A percentile compares a stretch with the other conserved stretches of the same genome.
Evolutionary conservation across 2,329 filamentous ascomycete species (phyloP).

Genomic region (Dactylellina leptospora): DNA sequence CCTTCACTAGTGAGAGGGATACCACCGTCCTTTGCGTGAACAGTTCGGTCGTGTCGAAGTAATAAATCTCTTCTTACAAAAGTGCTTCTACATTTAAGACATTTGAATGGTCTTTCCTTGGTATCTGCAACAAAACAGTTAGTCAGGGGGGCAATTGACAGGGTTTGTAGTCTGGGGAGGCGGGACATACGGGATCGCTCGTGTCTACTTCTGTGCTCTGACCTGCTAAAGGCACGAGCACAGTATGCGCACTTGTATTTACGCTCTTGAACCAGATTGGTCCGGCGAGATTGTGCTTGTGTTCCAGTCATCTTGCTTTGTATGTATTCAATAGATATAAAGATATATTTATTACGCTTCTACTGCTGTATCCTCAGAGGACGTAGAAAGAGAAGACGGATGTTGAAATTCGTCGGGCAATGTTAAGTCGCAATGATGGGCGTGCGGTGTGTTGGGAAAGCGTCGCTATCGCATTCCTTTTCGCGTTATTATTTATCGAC

Average conservation of each 20-base stretch:
- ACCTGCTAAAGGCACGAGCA: slow-evolving; percentile 94
- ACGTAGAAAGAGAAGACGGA: slow-evolving; percentile 50
- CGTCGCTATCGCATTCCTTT: slow-evolving; percentile 54
- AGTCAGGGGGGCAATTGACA: background rate
- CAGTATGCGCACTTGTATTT: slow-evolving; percentile 99
- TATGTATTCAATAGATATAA: slow-evolving; percentile 24
- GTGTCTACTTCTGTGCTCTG: slow-evolving; percentile 95
- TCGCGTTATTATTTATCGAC: slow-evolving; percentile 58
- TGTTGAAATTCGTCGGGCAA: slow-evolving; percentile 57
- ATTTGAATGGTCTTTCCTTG: slow-evolving; percentile 98
- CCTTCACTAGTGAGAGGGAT: slow-evolving; percentile 92
- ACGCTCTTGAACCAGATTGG: slow-evolving; percentile 76
- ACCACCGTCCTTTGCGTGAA: slow-evolving; percentile 97
- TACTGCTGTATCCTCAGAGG: slow-evolving; percentile 25
- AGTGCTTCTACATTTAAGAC: slow-evolving; percentile 95
- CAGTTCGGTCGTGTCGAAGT: slow-evolving; percentile 94
- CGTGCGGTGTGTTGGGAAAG: slow-evolving; percentile 31
- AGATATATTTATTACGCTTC: slow-evolving; percentile 36
- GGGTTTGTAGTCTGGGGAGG: slow-evolving; percentile 9
- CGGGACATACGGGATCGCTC: slow-evolving; percentile 91
- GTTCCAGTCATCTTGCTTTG: slow-evolving; percentile 72
- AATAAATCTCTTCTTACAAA: slow-evolving; percentile 97
- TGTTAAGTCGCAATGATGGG: slow-evolving; percentile 26
- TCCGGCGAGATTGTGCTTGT: slow-evolving; percentile 51
- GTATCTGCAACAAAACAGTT: slow-evolving; percentile 72